phyloP scores from a whole-genome alignment of 1,284 basidiomycete genomes.

The Papiliotrema laurentii region DNA sequence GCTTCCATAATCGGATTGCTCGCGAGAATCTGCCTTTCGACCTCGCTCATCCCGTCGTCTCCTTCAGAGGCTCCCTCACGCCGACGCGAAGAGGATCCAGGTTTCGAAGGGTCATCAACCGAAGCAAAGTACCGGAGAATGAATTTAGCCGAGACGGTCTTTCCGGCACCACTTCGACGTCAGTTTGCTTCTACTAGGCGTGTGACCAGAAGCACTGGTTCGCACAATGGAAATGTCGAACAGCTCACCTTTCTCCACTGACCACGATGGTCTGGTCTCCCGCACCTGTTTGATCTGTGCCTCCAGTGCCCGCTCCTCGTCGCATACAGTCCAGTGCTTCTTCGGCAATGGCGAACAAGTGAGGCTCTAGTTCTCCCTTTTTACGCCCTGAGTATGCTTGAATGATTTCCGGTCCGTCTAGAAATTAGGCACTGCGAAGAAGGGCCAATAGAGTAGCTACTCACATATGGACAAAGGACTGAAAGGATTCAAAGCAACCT shows the following conservation, averaged over 20 bases:
- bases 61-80: conserved; percentile 18
- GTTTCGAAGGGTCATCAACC: conserved; percentile 77
- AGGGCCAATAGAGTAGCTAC: conserved; percentile 1
- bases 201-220: too few species aligned
- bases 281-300: conserved; percentile 66
- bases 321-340: conserved; percentile 98
- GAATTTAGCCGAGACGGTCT: conserved; percentile 99
- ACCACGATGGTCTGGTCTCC: conserved; percentile 97
- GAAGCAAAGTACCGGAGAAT: conserved; percentile 99
- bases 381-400: conserved; percentile 91
- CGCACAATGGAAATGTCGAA: too few species aligned
- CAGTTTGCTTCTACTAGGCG: too few species aligned
- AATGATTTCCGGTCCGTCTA: conserved; percentile 88
- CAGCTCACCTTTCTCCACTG: conserved; percentile 84
- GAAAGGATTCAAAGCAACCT: conserved; percentile 97
- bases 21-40: conserved; percentile 93
- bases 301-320: conserved; percentile 41
- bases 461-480: conserved; percentile 76
- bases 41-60: conserved; percentile 66
- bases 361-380: conserved; percentile 94
- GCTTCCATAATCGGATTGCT: conserved; percentile 99
- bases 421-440: conserved; percentile 2
- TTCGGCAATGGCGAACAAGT: conserved; percentile 98
- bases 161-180: conserved; percentile 99
- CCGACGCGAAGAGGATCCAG: conserved; percentile 13